Evolutionary conservation across 2,329 filamentous ascomycete genomes (phyloP).

Genomic region (Venturia pyrina): DNA sequence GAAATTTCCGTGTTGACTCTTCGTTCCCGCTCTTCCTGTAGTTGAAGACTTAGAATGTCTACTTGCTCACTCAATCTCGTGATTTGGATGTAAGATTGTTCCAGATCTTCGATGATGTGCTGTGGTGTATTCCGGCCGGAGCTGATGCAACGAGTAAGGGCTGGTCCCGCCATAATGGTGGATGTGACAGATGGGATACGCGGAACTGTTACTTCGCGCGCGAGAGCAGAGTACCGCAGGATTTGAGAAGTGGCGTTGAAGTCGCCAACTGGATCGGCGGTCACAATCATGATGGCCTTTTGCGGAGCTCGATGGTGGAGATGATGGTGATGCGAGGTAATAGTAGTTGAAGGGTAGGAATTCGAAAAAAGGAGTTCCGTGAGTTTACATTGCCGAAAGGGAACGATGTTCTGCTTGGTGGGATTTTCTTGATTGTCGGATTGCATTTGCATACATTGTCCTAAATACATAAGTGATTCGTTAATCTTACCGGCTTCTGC

Average conservation of each 20-base stretch:
- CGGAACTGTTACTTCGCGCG: slow-evolving; percentile 84
- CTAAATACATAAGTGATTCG: slow-evolving; percentile 94
- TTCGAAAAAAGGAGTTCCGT: slow-evolving; percentile 44
- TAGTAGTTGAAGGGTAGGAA: slow-evolving; percentile 33
- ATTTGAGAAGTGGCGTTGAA: slow-evolving; percentile 97
- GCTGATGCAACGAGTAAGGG: slow-evolving; percentile 17
- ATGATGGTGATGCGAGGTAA: slow-evolving; percentile 34
- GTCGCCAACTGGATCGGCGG: slow-evolving; percentile 83
- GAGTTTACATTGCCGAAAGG: slow-evolving; percentile 51
- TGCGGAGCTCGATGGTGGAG: slow-evolving; percentile 57
- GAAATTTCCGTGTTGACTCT: slow-evolving; percentile 64
- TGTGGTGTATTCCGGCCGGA: slow-evolving; percentile 36
- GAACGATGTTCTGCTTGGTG: slow-evolving; percentile 61
- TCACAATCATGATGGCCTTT: slow-evolving; percentile 91
- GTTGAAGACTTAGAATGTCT: slow-evolving; percentile 59
- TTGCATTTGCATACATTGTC: slow-evolving; percentile 93
- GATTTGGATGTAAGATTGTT: slow-evolving; percentile 72
- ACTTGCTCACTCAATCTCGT: slow-evolving; percentile 68
- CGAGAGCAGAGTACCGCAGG: slow-evolving; percentile 83
- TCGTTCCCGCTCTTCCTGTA: slow-evolving; percentile 60
- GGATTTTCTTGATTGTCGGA: slow-evolving; percentile 60
- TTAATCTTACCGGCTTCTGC: slow-evolving; percentile 98
- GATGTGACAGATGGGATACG: slow-evolving; percentile 74
- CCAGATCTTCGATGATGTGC: slow-evolving; percentile 50
- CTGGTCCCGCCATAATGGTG: slow-evolving; percentile 45